Evolutionary conservation across 345 rosid species (phyloP), one percentile per base, ranked within the genome.

Genomic region (Trapa incisa): DNA sequence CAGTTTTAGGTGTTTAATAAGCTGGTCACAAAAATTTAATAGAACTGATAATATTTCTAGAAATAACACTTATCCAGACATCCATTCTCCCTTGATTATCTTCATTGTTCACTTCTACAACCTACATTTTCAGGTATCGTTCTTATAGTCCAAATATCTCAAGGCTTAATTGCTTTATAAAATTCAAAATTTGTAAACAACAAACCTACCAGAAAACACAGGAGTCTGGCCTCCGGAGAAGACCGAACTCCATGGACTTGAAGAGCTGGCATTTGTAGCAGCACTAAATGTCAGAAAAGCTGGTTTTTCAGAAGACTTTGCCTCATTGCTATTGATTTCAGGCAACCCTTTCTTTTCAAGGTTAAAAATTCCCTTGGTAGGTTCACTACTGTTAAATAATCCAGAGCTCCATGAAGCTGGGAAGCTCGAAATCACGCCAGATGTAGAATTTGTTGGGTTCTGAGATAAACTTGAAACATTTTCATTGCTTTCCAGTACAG

Each of bases 131-230:
- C 60, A 1, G 2, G 12, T 32, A 15, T n/a, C 10, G 35, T 58
- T 58, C 38, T 32, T 58, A 15, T 58, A 58, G 38, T 33, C 35
- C 37, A 35, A 32, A 58, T 35, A 32, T 57, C 37, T 58, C 63
- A 58, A 6, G 10, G 37, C 11, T 35, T 32, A 32, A 5, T 15
- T 17, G n/a, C 22, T 15, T 50, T 15, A 50, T 50, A 50, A 50
- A 50, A 50, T 5, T 50, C n/a, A 5, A 15, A 50, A 69, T 54
- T 61, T 58, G 7, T 13, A 45, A 45, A 45, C 2, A 11, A 22
- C 29, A 45, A 7, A 73, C 82, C 9, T 70, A 87, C 93, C 93
- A 66, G 82, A 73, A 16, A 70, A 73, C 60, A 72, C 13, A 67
- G 84, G 75, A 32, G 71, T 47, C 81, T 79, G 87, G 73, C 71